Conservation (phyloP, 805 yeast genomes). For the Cyberlindnera sargentensis region DNA sequence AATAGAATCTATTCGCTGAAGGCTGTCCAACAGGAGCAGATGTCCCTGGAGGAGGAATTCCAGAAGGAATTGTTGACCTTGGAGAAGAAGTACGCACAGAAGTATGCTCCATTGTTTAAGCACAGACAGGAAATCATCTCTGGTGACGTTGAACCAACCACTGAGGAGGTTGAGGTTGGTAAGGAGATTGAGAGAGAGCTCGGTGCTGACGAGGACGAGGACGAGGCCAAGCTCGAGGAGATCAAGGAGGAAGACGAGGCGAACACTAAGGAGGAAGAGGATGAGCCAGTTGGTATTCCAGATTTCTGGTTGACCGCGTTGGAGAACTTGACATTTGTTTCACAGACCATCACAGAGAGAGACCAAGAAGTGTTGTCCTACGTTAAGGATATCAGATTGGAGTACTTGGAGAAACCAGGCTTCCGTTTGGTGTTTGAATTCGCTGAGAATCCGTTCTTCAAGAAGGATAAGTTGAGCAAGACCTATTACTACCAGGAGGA, state of each 20-base stretch:
- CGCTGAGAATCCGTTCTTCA: slow-evolving; percentile 66
- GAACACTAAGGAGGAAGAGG: slow-evolving; percentile 37
- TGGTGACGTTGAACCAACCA: slow-evolving; percentile 73
- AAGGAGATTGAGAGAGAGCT: slow-evolving; percentile 57
- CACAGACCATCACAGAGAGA: slow-evolving; percentile 82
- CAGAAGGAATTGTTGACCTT: slow-evolving; percentile 82
- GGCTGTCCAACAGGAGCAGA: slow-evolving; percentile 70
- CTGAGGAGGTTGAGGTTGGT: slow-evolving; percentile 74
- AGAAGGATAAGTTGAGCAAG: slow-evolving; percentile 67
- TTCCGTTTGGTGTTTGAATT: slow-evolving; percentile 83
- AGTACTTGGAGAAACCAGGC: slow-evolving; percentile 80
- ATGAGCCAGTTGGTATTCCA: slow-evolving; percentile 68
- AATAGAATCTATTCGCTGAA: slow-evolving; percentile 77
- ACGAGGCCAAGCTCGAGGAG: slow-evolving; percentile 17
- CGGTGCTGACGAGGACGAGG: slow-evolving; percentile 37
- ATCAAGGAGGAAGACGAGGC: slow-evolving; percentile 33
- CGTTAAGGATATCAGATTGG: slow-evolving; percentile 66
- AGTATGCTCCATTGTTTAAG: slow-evolving; percentile 70
- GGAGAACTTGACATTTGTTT: slow-evolving; percentile 73
- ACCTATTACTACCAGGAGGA: slow-evolving; percentile 92
- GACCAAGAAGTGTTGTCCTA: slow-evolving; percentile 76
- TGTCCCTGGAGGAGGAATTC: slow-evolving; percentile 82
- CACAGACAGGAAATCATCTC: slow-evolving; percentile 64
- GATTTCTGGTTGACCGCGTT: slow-evolving; percentile 95
- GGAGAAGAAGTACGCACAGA: slow-evolving; percentile 69